phyloP scores from a whole-genome alignment of 257 asterid species.

The Plantago ovata region DNA sequence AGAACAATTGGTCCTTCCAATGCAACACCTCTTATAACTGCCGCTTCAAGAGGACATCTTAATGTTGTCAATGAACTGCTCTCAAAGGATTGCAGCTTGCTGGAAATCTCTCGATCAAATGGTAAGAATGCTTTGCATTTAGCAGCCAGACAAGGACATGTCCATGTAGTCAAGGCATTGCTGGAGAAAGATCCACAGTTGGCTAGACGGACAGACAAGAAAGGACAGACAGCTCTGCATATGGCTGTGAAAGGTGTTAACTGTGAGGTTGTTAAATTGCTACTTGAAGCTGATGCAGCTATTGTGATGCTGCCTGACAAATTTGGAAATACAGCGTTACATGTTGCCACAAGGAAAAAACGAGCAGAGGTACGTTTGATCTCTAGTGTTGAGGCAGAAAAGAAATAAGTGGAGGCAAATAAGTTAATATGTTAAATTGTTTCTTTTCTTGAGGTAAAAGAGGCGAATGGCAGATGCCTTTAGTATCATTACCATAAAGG shows the following conservation, averaged over 20 bases:
- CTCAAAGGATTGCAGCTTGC: slow-evolving; percentile 15
- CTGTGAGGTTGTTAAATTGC: slow-evolving; percentile 14
- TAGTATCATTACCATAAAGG: too few species aligned
- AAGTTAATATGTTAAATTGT: too few species aligned
- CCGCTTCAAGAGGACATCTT: slow-evolving; percentile 11
- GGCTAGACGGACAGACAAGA: slow-evolving; percentile 15
- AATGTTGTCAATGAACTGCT: slow-evolving; percentile 14
- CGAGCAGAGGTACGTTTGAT: slow-evolving; percentile 10
- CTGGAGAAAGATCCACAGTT: slow-evolving; percentile 14
- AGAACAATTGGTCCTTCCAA: slow-evolving; percentile 15
- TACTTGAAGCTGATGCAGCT: slow-evolving; percentile 13
- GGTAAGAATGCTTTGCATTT: slow-evolving; percentile 14
- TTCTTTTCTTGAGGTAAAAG: too few species aligned
- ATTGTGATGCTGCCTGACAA: slow-evolving; percentile 17
- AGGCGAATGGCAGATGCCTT: too few species aligned
- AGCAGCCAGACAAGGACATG: slow-evolving; percentile 18
- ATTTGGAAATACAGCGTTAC: slow-evolving; percentile 15
- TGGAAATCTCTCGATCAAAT: slow-evolving; percentile 15
- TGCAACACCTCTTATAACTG: slow-evolving; percentile 16
- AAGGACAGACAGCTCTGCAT: slow-evolving; percentile 16
- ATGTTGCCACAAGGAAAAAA: slow-evolving; percentile 14
- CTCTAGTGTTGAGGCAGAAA: too few species aligned
- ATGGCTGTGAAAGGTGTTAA: slow-evolving; percentile 17
- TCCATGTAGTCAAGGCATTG: slow-evolving; percentile 8
- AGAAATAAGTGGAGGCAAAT: too few species aligned